phyloP scores from a whole-genome alignment of 257 asterid genomes.

The Nicotiana sylvestris region DNA sequence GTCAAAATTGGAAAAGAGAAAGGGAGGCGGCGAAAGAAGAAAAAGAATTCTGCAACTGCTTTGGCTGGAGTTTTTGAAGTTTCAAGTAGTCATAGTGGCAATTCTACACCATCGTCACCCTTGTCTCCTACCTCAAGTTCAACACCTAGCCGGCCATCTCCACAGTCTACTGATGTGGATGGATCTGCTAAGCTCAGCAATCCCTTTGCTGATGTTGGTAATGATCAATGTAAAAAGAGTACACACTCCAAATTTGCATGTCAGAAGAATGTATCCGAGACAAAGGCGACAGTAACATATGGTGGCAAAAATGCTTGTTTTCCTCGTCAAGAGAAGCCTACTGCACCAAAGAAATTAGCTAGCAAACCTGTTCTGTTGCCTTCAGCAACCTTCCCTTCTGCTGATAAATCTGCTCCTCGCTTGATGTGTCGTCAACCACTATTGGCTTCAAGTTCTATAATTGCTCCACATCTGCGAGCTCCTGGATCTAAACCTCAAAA shows the following conservation, averaged over 20 bases:
- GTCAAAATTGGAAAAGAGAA: slow-evolving; percentile 66
- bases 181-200: slow-evolving; percentile 30
- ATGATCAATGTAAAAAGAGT: slow-evolving; percentile 22
- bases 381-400: slow-evolving; percentile 57
- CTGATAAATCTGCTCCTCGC: slow-evolving; percentile 31
- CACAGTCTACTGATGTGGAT: slow-evolving; percentile 32
- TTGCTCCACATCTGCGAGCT: slow-evolving; percentile 70
- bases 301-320: slow-evolving; percentile 14
- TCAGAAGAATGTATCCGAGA: slow-evolving; percentile 21
- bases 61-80: slow-evolving; percentile 44
- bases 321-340: slow-evolving; percentile 35
- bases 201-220: slow-evolving; percentile 22
- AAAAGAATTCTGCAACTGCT: slow-evolving; percentile 42
- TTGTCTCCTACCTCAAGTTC: slow-evolving; percentile 53
- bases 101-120: slow-evolving; percentile 89
- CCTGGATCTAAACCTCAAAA: slow-evolving; percentile 57
- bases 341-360: slow-evolving; percentile 22
- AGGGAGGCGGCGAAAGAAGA: slow-evolving; percentile 68
- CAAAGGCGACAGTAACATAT: slow-evolving; percentile 20
- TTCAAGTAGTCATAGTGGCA: slow-evolving; percentile 88
- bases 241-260: slow-evolving; percentile 23
- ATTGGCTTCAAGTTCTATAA: slow-evolving; percentile 41
- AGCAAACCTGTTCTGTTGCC: slow-evolving; percentile 51
- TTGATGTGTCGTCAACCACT: slow-evolving; percentile 36
- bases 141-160: slow-evolving; percentile 43